Base-by-base conservation (phyloP, 1,139 yeast genomes). In the Kodamaea plutei region DNA sequence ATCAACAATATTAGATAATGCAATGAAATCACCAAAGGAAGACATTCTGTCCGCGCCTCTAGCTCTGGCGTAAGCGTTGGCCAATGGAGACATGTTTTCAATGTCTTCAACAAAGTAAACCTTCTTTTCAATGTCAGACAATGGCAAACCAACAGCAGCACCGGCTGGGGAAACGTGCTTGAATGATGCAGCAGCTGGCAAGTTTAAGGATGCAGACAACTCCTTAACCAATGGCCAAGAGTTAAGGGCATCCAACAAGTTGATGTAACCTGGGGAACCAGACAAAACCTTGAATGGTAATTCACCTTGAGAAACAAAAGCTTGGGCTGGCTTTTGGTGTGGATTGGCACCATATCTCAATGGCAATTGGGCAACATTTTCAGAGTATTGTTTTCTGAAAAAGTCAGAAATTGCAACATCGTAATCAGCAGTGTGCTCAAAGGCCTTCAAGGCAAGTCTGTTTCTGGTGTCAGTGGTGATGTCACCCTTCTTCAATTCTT, bases 41-140 rank as follows among this genome's bases (percentile, higher is more conserved):
- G 97, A 88, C 98, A 91, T 91, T 74, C 98, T 83, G 68, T 91
- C 98, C 45, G 98, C 98, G 61, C 98, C 98, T 66, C 98, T 84
- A 34, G 98, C 98, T 66, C 98, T 84, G 26, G 98, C 98, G 54
- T 91, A 91, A 38, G 98, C 98, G 55, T 84, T 84, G 42, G 98
- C 98, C 56, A 91, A 73, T 38, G 97, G 97, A 19, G 96, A 85
- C 58, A 91, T 72, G 72, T 88, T 84, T 64, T 87, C 95, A 54
- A 91, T 87, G 59, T 87, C 96, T 50, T 79, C 79, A 43, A 91
- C 98, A 59, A 91, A 91, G 72, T 91, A 91, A 41, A 91, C 77
- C 64, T 89, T 84, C 77, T 89, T 89, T 69, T 91, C 98, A 40
- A 80, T 71, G 36, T 89, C 97, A 30, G 83, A 56, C 50, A 91